Evolutionary conservation across 768 basidiomycete genomes (phyloP), one percentile per base, ranked within the genome.

Genomic region (Amanita polypyramis): DNA sequence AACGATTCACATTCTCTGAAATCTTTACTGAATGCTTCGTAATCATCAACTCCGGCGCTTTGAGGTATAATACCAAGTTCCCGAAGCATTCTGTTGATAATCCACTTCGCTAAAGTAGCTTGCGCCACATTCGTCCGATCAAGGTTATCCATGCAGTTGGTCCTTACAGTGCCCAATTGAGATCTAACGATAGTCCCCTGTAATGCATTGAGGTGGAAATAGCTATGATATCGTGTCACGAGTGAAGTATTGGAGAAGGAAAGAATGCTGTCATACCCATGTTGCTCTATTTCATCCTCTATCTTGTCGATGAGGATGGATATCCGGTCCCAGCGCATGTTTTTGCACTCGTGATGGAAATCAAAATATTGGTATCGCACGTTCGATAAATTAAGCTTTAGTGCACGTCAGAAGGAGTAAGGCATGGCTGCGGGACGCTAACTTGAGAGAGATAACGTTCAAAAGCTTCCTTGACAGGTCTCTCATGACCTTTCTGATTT

Each of bases 71-170:
- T 76, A 4, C 85, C 88, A 14, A 85, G 62, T 4, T 73, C 71
- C 53, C 74, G 75, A 48, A 99, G 72, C 59, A 98, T 95, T 43
- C 72, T 67, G 51, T 80, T 83, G 38, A 98, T 70, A 1, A 77
- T 82, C 77, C 82, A 87, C 62, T 87, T 91, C 12, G 87, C 96
- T 42, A 98, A 64, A 10, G 94, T 78, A 14, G 89, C 85, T 62
- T 99, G 96, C 4, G 92, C 86, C 36, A 99, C 95, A 62, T 98
- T 98, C 39, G 96, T 99, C 43, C 96, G 79, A 60, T 99, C 96
- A 50, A 97, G 70, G 57, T 83, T 86, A 62, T 97, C 95, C 96
- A 96, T 96, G 65, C 96, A 98, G 62, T 98, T 99, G 6, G 93
- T 94, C 38, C 96, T 78, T 36, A 96, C 79, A 40, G 79, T 74